Base-by-base conservation (phyloP, 768 basidiomycete genomes). In the Termitomyces sp. region DNA sequence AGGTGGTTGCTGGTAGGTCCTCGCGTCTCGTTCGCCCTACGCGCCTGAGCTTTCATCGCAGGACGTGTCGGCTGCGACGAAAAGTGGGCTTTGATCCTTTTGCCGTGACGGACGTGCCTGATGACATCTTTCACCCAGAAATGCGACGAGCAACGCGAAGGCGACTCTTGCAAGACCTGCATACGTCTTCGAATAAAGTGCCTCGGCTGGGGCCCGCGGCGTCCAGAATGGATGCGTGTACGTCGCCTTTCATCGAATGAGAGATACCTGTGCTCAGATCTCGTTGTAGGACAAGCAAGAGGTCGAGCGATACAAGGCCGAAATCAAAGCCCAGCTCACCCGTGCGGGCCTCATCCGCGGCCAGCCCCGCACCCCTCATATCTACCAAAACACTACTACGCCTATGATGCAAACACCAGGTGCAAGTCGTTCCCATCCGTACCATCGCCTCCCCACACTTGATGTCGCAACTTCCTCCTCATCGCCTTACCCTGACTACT, bases 141-240 rank as follows among this genome's bases (percentile, higher is more conserved):
- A 88, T 93, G 90, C 70, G 90, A 93, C 68, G 90, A 93, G 65
- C 85, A 89, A 62, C 83, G 88, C 61, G 85, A 87, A 65, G 85
- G 83, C 58, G 83, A 89, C 70, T 87, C 89, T 2, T 93, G 90
- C 72, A 78, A 82, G 63, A 93, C 91, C 1, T 93, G 91, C 68
- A 78, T 82, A 57, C 87, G 91, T 50, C 76, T 93, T 38, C 86
- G 85, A 48, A 89, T 93, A 64, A 78, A 87, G 51, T 93, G 91
- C 70, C 76, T 93, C 4, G 91, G 91, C 12, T 93, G 91, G 91
- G 91, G 91, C 3, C 75, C 85, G 8, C 87, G 81, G 66, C 81
- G 91, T 51, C 91, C 90, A n/a, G 90, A 91, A 55, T 92, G 90
- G 89, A 90, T 92, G 89, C 74, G 89, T 63, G 89, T 92, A 62